Evolutionary conservation across 2,329 filamentous ascomycete species (phyloP).

Genomic region (Diaporthe sp.): DNA sequence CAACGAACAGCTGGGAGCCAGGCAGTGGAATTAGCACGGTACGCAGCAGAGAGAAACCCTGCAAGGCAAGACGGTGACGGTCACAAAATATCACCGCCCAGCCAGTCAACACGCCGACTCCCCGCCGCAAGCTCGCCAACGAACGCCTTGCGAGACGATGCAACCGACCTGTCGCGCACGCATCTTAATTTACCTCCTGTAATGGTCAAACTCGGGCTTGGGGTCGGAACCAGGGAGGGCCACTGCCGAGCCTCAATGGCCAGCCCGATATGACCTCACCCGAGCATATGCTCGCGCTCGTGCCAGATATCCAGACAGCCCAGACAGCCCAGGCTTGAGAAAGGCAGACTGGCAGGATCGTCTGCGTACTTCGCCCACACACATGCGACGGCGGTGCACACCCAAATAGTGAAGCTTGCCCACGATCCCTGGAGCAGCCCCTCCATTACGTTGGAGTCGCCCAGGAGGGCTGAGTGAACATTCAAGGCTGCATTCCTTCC

Average conservation of each 20-base stretch:
- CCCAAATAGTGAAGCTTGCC: not conserved
- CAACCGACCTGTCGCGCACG: not conserved
- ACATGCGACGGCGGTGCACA: too few relatives aligned
- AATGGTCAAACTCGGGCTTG: not conserved
- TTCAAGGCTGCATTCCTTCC: not conserved
- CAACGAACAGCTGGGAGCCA: not conserved
- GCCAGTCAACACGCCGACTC: not conserved
- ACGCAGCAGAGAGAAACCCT: not conserved
- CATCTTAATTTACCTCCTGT: not conserved
- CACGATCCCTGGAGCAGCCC: not conserved
- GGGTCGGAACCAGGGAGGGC: not conserved
- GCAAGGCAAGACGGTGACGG: not conserved
- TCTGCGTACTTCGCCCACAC: not conserved
- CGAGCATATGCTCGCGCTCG: not conserved
- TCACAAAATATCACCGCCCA: not conserved
- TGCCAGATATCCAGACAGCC: not conserved
- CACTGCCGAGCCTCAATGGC: slow-evolving; percentile 10
- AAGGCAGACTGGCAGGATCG: not conserved
- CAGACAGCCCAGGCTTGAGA: not conserved
- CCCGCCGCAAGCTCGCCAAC: not conserved
- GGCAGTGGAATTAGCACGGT: not conserved
- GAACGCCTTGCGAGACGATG: not conserved
- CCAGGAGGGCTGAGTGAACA: not conserved
- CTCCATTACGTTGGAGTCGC: not conserved
- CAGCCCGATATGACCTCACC: not conserved